Conservation (phyloP, 2,329 filamentous ascomycete genomes). For the Cercospora sp. region DNA sequence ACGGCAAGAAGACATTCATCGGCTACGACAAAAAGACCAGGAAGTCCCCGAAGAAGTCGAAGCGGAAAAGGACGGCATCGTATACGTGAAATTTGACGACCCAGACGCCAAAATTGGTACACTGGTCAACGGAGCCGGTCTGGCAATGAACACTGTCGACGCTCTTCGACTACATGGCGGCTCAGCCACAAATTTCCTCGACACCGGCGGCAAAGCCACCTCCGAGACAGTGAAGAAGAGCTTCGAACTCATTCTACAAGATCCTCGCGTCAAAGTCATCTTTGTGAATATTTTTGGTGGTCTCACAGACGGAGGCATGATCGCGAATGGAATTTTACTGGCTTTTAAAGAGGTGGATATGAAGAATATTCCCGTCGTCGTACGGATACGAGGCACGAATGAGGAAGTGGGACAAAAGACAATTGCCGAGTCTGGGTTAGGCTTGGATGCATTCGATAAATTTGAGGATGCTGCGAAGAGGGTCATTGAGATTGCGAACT, state of each 20-base stretch:
- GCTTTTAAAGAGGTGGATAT: constrained; percentile 68
- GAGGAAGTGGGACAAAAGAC: constrained; percentile 69
- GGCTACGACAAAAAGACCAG: constrained; percentile 53
- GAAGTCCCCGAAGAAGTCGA: constrained; percentile 61
- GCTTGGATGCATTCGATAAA: constrained; percentile 69
- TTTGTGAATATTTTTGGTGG: constrained; percentile 74
- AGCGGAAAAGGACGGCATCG: constrained; percentile 70
- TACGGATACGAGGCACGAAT: constrained; percentile 73
- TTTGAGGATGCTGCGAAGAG: constrained; percentile 72
- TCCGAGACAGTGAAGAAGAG: constrained; percentile 74
- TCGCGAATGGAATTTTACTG: constrained; percentile 70
- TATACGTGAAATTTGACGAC: constrained; percentile 67
- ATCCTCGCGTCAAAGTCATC: constrained; percentile 69
- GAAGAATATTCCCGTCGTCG: constrained; percentile 66
- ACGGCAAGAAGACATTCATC: constrained; percentile 63
- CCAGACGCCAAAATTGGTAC: constrained; percentile 69
- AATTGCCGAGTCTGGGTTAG: constrained; percentile 67
- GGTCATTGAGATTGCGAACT: constrained; percentile 59
- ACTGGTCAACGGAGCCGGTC: constrained; percentile 82
- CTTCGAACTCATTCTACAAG: constrained; percentile 71
- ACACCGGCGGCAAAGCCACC: constrained; percentile 87
- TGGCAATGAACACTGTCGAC: constrained; percentile 90
- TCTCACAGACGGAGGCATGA: constrained; percentile 76
- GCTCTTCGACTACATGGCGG: constrained; percentile 69
- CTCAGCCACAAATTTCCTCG: constrained; percentile 77